Evolutionary conservation across 2,329 filamentous ascomycete species (phyloP), one percentile per base, ranked within the genome.

Genomic region (Phyllachora maydis): DNA sequence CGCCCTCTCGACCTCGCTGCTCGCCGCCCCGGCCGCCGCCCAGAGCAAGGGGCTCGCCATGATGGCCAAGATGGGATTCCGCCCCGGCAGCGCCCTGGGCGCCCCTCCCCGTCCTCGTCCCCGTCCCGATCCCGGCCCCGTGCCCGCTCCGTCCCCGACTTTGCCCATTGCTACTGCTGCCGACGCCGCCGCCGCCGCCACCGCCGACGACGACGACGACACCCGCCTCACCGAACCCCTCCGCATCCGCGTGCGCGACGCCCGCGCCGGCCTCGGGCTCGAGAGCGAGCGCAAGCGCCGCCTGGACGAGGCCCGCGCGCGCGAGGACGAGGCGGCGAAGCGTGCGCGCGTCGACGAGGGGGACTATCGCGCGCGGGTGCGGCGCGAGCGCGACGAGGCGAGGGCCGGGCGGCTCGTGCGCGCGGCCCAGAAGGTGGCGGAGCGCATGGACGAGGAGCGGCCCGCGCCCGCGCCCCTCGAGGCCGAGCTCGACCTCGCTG

Each of bases 11-110:
- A 76, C 53, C n/a, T 77, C 74, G 4, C 56, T 88, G 23, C 54
- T 92, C 5, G 63, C 70, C 11, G 43, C 50, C 18, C 46, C 54
- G 5, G 45, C 46, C 10, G 5, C 20, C 3, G 15, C 19, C 18
- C 63, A 61, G 36, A 90, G 72, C 51, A 95, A 93, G 42, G 88
- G 85, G 2, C 67, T 90, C 30, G 69, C 78, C 33, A 93, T 98
- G 81, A 92, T 98, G 83, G 74, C 79, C 12, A 85, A 79, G 47
- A 78, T 98, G 59, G 88, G 88, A 1, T 98, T 90, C 52, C n/a
- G n/a, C n/a, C 73, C 65, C 11, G 82, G 83, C 13, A 68, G 66
- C 17, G 61, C 69, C 0, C 54, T 95, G 3, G 88, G 88, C 2
- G 49, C 50, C 6, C n/a, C n/a, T n/a, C n/a, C n/a, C n/a, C n/a